A percentile compares a stretch with the other conserved stretches of the same genome.
These are phyloP conservation scores for Daldinia childiae DNA, from an alignment of 495 filamentous ascomycete genomes.

Conservation along the genomic window DNA sequence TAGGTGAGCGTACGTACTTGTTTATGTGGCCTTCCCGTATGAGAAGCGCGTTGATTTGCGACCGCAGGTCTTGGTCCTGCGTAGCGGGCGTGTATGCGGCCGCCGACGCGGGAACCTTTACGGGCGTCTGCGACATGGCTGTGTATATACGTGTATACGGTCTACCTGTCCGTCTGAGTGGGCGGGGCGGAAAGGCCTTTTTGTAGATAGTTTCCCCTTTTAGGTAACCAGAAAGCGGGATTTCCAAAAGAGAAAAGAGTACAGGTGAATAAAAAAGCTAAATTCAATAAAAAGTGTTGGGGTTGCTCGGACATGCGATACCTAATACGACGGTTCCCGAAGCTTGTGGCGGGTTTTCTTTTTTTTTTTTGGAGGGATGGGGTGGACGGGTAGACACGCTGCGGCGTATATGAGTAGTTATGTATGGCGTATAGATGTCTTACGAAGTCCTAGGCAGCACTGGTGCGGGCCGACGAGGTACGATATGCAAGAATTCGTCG, in stretches of 20 bases:
- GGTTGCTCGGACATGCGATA: neutral
- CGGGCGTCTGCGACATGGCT: slow-evolving; percentile 53
- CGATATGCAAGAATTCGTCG: slow-evolving; percentile 6
- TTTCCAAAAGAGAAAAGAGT: neutral
- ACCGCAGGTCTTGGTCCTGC: slow-evolving; percentile 61
- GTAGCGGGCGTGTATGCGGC: slow-evolving; percentile 60
- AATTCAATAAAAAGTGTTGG: neutral
- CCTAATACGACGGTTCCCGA: neutral
- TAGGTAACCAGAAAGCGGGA: neutral
- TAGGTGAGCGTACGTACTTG: slow-evolving; percentile 49
- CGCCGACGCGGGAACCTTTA: slow-evolving; percentile 61
- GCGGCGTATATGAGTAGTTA: neutral
- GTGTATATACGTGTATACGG: no score
- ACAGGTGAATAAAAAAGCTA: no score
- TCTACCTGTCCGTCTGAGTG: no score
- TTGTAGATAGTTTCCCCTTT: neutral
- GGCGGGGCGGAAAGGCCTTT: no score
- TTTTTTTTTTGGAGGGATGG: neutral
- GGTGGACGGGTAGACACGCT: neutral
- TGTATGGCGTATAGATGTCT: no score
- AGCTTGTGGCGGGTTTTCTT: neutral
- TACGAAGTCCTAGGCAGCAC: neutral
- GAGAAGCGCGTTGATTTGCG: slow-evolving; percentile 61
- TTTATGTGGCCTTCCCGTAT: slow-evolving; percentile 59
- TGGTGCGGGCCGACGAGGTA: neutral